Conservation (phyloP, 2,329 filamentous ascomycete species). For the Hymenoscyphus albidus region DNA sequence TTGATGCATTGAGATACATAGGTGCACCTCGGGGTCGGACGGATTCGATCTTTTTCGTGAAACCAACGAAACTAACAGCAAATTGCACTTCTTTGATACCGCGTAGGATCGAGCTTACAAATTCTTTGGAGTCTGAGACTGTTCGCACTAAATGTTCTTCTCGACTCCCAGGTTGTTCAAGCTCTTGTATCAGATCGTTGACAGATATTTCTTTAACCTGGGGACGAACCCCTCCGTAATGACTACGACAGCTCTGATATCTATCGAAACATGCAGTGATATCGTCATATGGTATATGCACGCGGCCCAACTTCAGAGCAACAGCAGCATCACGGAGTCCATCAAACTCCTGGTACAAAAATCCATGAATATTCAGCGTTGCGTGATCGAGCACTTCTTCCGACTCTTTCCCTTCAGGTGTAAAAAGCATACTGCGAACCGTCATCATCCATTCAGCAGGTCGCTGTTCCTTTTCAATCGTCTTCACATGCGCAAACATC, state of each 20-base stretch:
- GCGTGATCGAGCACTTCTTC: constrained; percentile 86
- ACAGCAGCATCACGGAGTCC: constrained; percentile 88
- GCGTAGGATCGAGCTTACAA: constrained; percentile 81
- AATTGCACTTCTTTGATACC: constrained; percentile 97
- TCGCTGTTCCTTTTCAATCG: constrained; percentile 57
- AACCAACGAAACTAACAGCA: constrained; percentile 82
- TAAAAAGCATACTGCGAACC: constrained; percentile 82
- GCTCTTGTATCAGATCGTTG: constrained; percentile 69
- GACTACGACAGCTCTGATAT: constrained; percentile 45
- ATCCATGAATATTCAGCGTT: constrained; percentile 85
- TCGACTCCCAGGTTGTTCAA: constrained; percentile 57
- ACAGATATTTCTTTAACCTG: constrained; percentile 61
- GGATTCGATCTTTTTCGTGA: constrained; percentile 74
- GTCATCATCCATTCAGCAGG: constrained; percentile 95
- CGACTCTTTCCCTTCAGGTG: constrained; percentile 76
- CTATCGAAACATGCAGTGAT: constrained; percentile 59
- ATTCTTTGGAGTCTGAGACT: constrained; percentile 88
- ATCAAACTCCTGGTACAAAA: constrained; percentile 79
- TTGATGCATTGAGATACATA: constrained; percentile 79
- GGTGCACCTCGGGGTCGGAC: constrained; percentile 65
- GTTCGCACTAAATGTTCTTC: constrained; percentile 70
- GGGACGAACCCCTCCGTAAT: constrained; percentile 30
- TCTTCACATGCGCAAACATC: constrained; percentile 76
- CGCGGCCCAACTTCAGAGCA: constrained; percentile 81
- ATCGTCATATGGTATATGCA: constrained; percentile 90